These are phyloP conservation scores for Insectozyma bohioensis DNA, from an alignment of 1,139 yeast species.

Conservation along the genomic window DNA sequence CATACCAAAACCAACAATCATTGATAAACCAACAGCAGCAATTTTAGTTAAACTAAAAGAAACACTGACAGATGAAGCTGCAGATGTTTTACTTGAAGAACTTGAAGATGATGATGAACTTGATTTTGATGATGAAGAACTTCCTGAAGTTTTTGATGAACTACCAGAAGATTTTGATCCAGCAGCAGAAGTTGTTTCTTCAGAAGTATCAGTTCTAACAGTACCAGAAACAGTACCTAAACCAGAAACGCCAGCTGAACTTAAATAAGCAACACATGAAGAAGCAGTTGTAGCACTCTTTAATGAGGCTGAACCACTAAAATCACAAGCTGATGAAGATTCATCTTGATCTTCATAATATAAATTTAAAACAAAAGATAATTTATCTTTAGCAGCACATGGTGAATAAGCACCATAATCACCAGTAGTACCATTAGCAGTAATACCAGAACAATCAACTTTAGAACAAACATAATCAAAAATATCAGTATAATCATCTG, in stretches of 20 bases:
- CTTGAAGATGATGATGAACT: slow-evolving; percentile 14
- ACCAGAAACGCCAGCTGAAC: slow-evolving; percentile 43
- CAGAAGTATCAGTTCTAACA: slow-evolving; percentile 27
- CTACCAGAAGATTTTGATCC: slow-evolving; percentile 17
- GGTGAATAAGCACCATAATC: slow-evolving; percentile 61
- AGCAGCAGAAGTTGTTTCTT: slow-evolving; percentile 31
- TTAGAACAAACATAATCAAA: slow-evolving; percentile 53
- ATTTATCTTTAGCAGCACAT: slow-evolving; percentile 59
- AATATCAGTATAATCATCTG: slow-evolving; percentile 52
- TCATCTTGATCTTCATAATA: slow-evolving; percentile 53
- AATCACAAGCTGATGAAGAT: slow-evolving; percentile 57
- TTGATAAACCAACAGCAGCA: slow-evolving; percentile 23
- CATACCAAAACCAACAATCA: slow-evolving; percentile 22
- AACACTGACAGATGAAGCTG: slow-evolving; percentile 15
- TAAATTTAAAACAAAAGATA: slow-evolving; percentile 59
- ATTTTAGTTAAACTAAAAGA: slow-evolving; percentile 14
- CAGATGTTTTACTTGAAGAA: slow-evolving; percentile 14
- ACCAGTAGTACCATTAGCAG: slow-evolving; percentile 60
- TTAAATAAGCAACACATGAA: slow-evolving; percentile 45
- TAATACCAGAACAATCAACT: slow-evolving; percentile 53
- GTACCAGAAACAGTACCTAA: slow-evolving; percentile 36
- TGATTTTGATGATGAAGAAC: slow-evolving; percentile 17
- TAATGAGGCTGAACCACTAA: slow-evolving; percentile 61
- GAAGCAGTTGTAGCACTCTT: slow-evolving; percentile 51
- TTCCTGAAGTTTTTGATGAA: slow-evolving; percentile 22